A percentile compares a stretch with the other conserved stretches of the same genome.
Conservation (phyloP, 83 land plant genomes). For the Diphasiastrum complanatum region DNA sequence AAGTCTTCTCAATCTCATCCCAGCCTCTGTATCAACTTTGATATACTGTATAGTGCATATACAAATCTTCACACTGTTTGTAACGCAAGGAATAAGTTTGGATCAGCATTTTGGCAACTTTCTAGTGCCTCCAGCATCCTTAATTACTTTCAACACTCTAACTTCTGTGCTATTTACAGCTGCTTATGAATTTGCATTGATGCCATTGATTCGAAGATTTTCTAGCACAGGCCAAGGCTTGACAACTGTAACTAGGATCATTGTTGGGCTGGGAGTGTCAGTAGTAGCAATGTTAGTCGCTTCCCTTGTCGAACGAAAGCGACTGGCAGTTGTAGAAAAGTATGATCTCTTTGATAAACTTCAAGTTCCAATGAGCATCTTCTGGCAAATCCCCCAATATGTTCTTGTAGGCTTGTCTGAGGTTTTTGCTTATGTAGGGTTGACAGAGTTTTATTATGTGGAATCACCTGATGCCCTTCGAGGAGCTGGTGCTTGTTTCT, state of each 20-base stretch:
- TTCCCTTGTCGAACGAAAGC: neutral
- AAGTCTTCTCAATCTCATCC: neutral
- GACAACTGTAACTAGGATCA: neutral
- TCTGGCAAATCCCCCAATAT: neutral
- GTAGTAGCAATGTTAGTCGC: neutral
- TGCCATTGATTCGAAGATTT: constrained; percentile 1
- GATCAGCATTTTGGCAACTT: neutral
- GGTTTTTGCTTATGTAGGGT: neutral
- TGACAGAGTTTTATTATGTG: neutral
- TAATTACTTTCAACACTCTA: neutral
- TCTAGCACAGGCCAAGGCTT: neutral
- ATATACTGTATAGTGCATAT: neutral
- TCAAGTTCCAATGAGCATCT: neutral
- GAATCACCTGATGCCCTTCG: neutral
- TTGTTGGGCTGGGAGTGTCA: neutral
- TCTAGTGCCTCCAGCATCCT: constrained; percentile 1
- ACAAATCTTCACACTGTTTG: constrained; percentile 4
- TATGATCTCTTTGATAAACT: neutral
- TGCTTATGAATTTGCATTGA: neutral
- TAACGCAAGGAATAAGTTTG: neutral
- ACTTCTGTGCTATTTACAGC: neutral
- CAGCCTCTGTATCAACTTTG: neutral
- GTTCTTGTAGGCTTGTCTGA: neutral
- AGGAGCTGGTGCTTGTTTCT: neutral
- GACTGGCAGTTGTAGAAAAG: neutral